These are phyloP conservation scores for Xerophyta viscosa DNA, from an alignment of 106 monocot genomes.

Conservation along the genomic window DNA sequence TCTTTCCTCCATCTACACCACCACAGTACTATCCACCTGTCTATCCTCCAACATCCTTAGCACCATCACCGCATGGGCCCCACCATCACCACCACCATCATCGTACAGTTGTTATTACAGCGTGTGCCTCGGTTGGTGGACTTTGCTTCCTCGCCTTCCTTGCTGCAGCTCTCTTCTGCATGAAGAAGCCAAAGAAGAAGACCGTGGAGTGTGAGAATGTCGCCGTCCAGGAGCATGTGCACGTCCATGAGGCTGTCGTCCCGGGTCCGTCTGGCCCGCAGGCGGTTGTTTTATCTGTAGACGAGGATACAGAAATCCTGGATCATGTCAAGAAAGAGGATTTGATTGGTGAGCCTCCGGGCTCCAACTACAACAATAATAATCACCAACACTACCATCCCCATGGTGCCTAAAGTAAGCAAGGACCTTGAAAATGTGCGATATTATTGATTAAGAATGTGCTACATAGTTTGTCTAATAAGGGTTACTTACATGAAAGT, in stretches of 20 bases:
- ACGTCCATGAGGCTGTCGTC: conserved; percentile 30
- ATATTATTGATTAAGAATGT: too few species aligned
- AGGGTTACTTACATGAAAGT: too few species aligned
- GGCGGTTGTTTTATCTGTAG: conserved; percentile 20
- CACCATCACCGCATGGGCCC: conserved; percentile 4
- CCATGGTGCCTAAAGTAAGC: neutral
- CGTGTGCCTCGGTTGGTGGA: conserved; percentile 49
- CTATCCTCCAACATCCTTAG: neutral
- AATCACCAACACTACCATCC: neutral
- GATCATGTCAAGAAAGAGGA: conserved; percentile 26
- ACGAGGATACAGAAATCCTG: conserved; percentile 40
- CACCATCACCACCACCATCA: conserved; percentile 11
- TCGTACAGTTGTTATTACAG: conserved; percentile 48
- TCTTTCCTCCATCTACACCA: neutral
- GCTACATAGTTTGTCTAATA: too few species aligned
- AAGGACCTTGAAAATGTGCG: too few species aligned
- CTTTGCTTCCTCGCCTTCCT: conserved; percentile 59
- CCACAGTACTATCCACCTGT: neutral
- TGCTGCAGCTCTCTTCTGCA: conserved; percentile 47
- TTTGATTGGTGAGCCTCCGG: neutral
- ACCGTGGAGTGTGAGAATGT: conserved; percentile 20
- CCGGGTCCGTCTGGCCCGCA: conserved; percentile 37
- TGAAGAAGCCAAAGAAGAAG: conserved; percentile 49
- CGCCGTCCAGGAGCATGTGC: conserved; percentile 35
- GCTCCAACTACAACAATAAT: neutral